Evolutionary conservation across 495 filamentous ascomycete genomes (phyloP).

Genomic region (Cairneyella variabilis): DNA sequence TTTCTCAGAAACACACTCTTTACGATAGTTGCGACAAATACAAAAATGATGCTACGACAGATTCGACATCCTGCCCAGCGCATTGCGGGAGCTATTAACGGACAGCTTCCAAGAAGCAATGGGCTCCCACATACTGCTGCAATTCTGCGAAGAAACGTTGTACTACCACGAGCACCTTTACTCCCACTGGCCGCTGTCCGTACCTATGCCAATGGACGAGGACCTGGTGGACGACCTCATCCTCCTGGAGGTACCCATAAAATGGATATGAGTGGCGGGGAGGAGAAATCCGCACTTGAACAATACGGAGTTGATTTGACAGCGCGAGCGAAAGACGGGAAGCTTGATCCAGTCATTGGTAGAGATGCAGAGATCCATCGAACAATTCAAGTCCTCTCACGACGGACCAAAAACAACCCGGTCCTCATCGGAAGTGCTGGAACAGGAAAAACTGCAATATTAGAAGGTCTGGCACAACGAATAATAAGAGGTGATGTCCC

Average conservation of each 20-base stretch:
- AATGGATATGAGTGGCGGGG: conserved; percentile 76
- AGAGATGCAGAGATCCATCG: conserved; percentile 87
- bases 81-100: conserved; percentile 16
- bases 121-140: not conserved
- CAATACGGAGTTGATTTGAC: conserved; percentile 91
- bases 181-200: conserved; percentile 32
- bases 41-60: conserved; percentile 18
- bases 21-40: conserved; percentile 1
- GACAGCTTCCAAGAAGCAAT: conserved; percentile 8
- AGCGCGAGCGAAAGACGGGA: conserved; percentile 77
- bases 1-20: conserved; percentile 3
- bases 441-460: conserved; percentile 91
- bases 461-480: conserved; percentile 87
- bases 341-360: conserved; percentile 94
- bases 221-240: no score
- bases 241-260: conserved; percentile 89
- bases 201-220: conserved; percentile 71
- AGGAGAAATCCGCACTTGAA: conserved; percentile 82
- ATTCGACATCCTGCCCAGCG: conserved; percentile 16
- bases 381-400: conserved; percentile 89
- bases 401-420: conserved; percentile 95
- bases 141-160: not conserved
- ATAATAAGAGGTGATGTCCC: conserved; percentile 93
- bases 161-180: not conserved
- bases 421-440: conserved; percentile 90